phyloP scores from a whole-genome alignment of 345 rosid species.

The Populus simonii region DNA sequence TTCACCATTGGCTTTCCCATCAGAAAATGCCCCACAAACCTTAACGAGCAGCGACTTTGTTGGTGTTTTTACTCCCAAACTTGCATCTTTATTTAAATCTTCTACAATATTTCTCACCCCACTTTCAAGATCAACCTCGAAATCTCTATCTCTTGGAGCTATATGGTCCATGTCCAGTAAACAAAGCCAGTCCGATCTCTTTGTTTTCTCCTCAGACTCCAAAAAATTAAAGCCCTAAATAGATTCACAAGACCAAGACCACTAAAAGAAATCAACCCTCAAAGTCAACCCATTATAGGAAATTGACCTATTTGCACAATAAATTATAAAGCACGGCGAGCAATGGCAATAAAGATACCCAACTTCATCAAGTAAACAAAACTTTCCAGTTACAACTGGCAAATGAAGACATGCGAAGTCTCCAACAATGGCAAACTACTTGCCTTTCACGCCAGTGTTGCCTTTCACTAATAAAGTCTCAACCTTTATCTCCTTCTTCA shows the following conservation, averaged over 20 bases:
- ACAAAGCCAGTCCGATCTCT: neutral
- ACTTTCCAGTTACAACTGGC: neutral
- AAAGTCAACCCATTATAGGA: slow-evolving; percentile 4
- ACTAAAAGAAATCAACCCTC: neutral
- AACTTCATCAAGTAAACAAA: slow-evolving; percentile 13
- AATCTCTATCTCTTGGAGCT: slow-evolving; percentile 25
- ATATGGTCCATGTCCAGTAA: slow-evolving; percentile 2
- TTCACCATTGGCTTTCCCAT: slow-evolving; percentile 30
- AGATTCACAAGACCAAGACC: neutral
- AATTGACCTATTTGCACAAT: neutral
- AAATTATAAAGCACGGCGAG: neutral
- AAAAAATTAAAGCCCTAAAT: neutral
- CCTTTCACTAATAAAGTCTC: neutral
- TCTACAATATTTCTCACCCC: slow-evolving; percentile 40
- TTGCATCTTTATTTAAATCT: slow-evolving; percentile 28
- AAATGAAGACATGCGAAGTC: neutral
- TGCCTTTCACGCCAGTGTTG: slow-evolving; percentile 4
- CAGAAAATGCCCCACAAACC: slow-evolving; percentile 25
- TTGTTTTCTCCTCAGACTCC: neutral
- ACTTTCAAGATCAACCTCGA: slow-evolving; percentile 69
- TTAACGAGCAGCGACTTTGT: slow-evolving; percentile 20
- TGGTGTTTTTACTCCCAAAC: slow-evolving; percentile 26
- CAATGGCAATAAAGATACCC: neutral
- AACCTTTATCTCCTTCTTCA: neutral
- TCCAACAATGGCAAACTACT: neutral